Conservation (phyloP, 306 rosid species). For the Medicago ruthenica region DNA sequence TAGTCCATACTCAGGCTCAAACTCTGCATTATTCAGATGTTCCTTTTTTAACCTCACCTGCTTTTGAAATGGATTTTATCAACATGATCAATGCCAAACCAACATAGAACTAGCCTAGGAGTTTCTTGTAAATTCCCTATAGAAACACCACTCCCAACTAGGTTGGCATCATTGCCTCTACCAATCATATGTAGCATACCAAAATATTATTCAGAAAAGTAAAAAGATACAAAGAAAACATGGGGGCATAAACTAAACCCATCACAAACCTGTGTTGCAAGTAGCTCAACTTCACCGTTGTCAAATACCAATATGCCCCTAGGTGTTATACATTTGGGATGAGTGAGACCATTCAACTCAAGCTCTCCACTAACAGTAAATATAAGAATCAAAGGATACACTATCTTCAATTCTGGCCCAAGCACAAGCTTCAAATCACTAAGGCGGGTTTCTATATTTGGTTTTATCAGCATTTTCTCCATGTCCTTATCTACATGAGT, state of each 20-base stretch:
- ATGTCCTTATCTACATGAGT: conserved; percentile 61
- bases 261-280: conserved; percentile 86
- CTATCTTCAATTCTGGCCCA: conserved; percentile 93
- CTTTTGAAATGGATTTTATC: conserved; percentile 44
- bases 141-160: background rate
- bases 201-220: background rate
- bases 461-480: conserved; percentile 66
- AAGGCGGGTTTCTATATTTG: conserved; percentile 65
- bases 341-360: conserved; percentile 82
- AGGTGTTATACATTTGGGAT: conserved; percentile 81
- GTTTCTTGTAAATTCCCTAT: background rate
- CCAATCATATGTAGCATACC: background rate
- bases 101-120: conserved; percentile 28
- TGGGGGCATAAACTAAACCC: background rate
- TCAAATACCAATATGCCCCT: conserved; percentile 81
- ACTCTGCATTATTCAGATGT: conserved; percentile 81
- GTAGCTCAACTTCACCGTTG: conserved; percentile 94
- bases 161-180: background rate
- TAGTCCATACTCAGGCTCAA: conserved; percentile 92
- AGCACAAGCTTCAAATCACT: conserved; percentile 84
- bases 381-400: conserved; percentile 86
- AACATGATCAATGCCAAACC: conserved; percentile 36
- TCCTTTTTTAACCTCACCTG: conserved; percentile 90
- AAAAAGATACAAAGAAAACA: conserved; percentile 10
- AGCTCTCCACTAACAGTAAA: conserved; percentile 88